Conservation (phyloP, 495 filamentous ascomycete genomes). For the Hypoxylon trugodes region DNA sequence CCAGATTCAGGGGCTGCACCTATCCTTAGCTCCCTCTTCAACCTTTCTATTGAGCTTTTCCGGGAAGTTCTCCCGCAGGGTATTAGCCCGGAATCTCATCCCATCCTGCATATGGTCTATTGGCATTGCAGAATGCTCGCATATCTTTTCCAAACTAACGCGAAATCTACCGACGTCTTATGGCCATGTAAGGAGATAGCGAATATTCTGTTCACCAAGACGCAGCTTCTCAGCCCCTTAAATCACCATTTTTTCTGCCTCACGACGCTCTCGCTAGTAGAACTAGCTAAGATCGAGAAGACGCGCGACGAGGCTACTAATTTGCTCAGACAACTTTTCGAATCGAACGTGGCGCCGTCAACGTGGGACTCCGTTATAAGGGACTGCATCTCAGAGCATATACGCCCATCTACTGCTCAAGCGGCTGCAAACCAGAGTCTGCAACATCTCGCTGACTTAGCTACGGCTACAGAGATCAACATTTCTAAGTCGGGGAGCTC, state of each 20-base stretch:
- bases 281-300: slow-evolving; percentile 60
- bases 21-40: slow-evolving; percentile 37
- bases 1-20: slow-evolving; percentile 31
- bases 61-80: slow-evolving; percentile 54
- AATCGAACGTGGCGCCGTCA: slow-evolving; percentile 45
- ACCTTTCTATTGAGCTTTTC: slow-evolving; percentile 54
- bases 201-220: slow-evolving; percentile 61
- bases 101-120: slow-evolving; percentile 72
- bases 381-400: slow-evolving; percentile 54
- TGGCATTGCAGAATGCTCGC: slow-evolving; percentile 75
- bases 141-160: slow-evolving; percentile 61
- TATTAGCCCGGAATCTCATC: slow-evolving; percentile 48
- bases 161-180: slow-evolving; percentile 59
- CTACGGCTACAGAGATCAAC: slow-evolving; percentile 52
- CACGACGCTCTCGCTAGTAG: slow-evolving; percentile 71
- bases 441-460: slow-evolving; percentile 72
- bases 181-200: slow-evolving; percentile 68
- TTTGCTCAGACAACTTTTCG: slow-evolving; percentile 47
- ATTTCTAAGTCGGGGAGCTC: slow-evolving; percentile 25
- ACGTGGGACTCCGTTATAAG: slow-evolving; percentile 59
- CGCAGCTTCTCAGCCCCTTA: slow-evolving; percentile 68
- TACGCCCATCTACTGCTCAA: slow-evolving; percentile 45
- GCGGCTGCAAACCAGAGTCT: slow-evolving; percentile 54
- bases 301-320: slow-evolving; percentile 46
- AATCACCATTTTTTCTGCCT: slow-evolving; percentile 78